A percentile compares a stretch with the other conserved stretches of the same genome.
phyloP scores from a whole-genome alignment of 768 basidiomycete species.

The Krasilnikovozyma curviuscula region DNA sequence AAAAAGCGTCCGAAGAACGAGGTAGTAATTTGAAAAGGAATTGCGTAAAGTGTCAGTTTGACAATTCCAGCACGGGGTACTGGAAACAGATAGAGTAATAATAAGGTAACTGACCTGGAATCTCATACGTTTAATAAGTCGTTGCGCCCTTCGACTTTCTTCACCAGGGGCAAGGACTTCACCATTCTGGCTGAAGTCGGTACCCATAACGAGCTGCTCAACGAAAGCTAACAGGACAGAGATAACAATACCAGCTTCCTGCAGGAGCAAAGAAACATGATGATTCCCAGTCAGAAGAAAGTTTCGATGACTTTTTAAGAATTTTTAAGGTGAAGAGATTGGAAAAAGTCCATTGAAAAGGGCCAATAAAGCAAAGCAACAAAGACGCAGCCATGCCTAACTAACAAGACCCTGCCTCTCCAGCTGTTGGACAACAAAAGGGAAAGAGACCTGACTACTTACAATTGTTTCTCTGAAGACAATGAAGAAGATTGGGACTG shows the following conservation, averaged over 20 bases:
- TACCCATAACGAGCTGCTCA: conserved; percentile 12
- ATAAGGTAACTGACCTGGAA: conserved; percentile 13
- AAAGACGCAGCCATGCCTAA: too few relatives aligned
- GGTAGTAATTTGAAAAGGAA: background rate
- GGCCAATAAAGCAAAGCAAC: too few relatives aligned
- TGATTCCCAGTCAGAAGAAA: background rate
- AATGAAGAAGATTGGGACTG: conserved; percentile 87
- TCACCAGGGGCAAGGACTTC: too few relatives aligned
- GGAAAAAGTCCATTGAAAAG: conserved; percentile 1
- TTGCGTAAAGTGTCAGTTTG: too few relatives aligned
- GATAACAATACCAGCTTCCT: conserved; percentile 11
- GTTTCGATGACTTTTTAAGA: background rate
- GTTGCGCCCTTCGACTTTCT: conserved; percentile 1
- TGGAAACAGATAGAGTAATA: background rate
- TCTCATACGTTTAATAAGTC: conserved; percentile 16
- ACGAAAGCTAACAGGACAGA: conserved; percentile 12
- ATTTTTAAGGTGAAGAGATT: background rate
- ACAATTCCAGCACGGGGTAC: too few relatives aligned
- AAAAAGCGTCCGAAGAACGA: background rate
- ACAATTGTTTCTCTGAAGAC: too few relatives aligned
- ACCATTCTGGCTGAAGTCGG: background rate
- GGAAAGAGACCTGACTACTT: too few relatives aligned
- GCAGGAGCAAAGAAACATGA: background rate
- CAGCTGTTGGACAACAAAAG: too few relatives aligned
- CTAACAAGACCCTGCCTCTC: too few relatives aligned